Conservation (phyloP, 2,329 filamentous ascomycete genomes). For the Aspergillus felis region DNA sequence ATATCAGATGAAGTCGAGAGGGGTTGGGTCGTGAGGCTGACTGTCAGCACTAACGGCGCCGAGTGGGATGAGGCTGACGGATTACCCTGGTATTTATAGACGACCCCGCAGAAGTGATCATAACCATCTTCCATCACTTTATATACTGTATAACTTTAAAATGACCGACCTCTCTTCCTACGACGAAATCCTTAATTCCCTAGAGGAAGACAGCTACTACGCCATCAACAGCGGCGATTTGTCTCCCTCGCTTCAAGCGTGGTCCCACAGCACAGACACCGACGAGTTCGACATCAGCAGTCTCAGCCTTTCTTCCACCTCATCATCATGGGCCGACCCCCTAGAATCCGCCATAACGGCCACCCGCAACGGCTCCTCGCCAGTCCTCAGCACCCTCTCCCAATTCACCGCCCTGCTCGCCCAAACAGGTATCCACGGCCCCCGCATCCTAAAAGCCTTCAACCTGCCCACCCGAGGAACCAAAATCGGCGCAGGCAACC, state of each 20-base stretch:
- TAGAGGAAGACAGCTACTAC: not conserved
- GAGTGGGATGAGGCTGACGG: not conserved
- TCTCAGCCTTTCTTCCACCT: not conserved
- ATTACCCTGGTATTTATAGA: not conserved
- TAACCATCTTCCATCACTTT: conserved; percentile 1
- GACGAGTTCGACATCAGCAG: not conserved
- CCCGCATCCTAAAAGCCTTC: conserved; percentile 17
- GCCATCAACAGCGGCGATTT: not conserved
- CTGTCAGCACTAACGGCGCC: not conserved
- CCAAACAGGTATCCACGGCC: conserved; percentile 23
- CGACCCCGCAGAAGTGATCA: not conserved
- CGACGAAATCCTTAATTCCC: not conserved
- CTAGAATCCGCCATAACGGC: conserved; percentile 22
- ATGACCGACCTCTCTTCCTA: not conserved
- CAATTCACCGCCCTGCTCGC: conserved; percentile 26
- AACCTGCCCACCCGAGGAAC: conserved; percentile 19
- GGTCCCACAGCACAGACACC: not conserved
- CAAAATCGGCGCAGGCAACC: conserved; percentile 23
- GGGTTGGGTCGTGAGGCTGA: not conserved
- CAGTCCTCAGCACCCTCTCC: conserved; percentile 21
- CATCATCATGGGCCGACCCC: conserved; percentile 10
- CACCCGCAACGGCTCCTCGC: conserved; percentile 23
- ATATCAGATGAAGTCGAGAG: not conserved
- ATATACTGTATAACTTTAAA: not conserved
- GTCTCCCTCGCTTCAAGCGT: not conserved